Evolutionary conservation across 1,139 yeast species (phyloP), one percentile per base, ranked within the genome.

Genomic region (Taphrina betulina): DNA sequence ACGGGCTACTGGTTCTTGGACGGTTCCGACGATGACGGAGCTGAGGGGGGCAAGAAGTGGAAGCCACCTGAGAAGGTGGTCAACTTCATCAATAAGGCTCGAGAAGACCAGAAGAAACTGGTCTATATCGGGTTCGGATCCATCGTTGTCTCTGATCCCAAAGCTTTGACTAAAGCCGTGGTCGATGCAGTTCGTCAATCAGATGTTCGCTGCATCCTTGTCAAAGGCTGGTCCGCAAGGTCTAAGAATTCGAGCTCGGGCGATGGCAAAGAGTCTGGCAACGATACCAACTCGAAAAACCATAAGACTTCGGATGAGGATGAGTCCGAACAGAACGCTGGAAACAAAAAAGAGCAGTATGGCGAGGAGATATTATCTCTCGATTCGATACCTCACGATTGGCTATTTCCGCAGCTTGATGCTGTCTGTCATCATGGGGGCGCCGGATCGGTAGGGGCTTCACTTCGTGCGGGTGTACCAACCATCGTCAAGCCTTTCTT

Each of bases 381-480:
- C 10, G 92, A 92, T 3, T 69, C 83, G 10, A 75, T 87, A 19
- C 96, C 96, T 0, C 98, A 90, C 68, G 96, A 89, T 68, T 92
- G 97, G 97, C 72, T 90, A 42, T 90, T 90, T 69, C 85, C 92
- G 0, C 81, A 79, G 61, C 75, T 92, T 41, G 96, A 90, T 70
- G 96, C 92, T 0, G 95, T 95, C 0, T 96, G 90, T 3, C 98
- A 90, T 66, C 98, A 90, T 69, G 98, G 98, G 35, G 98, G 98
- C 0, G 85, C 95, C 0, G 98, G 98, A 1, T 88, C 97, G 0
- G 89, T 97, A 0, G 98, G 98, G 8, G 96, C 96, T 0, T 78
- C 94, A 2, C 68, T 90, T 57, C 72, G 92, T 60, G 85, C 88
- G 7, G 98, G 97, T 0, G 68, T 85, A 29, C 96, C 97, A 0